Base-by-base conservation (phyloP, 768 basidiomycete genomes). In the Favolaschia claudopus region DNA sequence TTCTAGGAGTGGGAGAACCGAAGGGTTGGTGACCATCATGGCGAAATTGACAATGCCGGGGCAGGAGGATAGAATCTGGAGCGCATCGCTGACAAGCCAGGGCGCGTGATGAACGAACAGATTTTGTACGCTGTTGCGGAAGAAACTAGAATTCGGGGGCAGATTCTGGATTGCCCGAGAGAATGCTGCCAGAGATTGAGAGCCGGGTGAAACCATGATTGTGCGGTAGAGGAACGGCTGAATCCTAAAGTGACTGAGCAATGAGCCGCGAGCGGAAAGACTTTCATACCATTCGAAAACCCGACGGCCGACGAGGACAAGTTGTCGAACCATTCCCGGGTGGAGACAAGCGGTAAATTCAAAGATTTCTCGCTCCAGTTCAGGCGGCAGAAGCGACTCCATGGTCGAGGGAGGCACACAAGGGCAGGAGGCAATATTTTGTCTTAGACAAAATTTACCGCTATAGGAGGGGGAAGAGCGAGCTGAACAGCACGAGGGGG, bases 1-100 rank as follows among this genome's bases (percentile, higher is more conserved):
- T 13, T 43, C 49, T 6, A 58, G 57, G 14, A 51, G 24, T 1
- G 57, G 44, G 22, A 58, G 42, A 6, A 58, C 22, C 4, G 57
- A 44, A 3, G 57, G 57, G 29, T 45, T 46, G 13, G 49, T 29
- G 28, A 25, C 19, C 36, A 58, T 45, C 49, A 58, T 58, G 4
- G 27, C 57, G 31, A 58, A 33, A 20, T 58, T 39, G 3, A 44
- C 45, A 28, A 58, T 38, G 12, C 43, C 37, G 20, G 15, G 28
- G 43, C 57, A 58, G 17, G 43, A 31, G 7, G 49, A 7, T 13
- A 58, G 36, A 22, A 58, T 33, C 36, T 38, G 17, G 28, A n/a
- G 49, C 8, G 38, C 22, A 12, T 58, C 57, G 2, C 14, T 43
- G 15, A 22, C 28, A 17, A 58, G 28, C 36, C 49, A 45, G 9